Evolutionary conservation across 1,284 basidiomycete species (phyloP).

Genomic region (Cryptococcus hybrid): DNA sequence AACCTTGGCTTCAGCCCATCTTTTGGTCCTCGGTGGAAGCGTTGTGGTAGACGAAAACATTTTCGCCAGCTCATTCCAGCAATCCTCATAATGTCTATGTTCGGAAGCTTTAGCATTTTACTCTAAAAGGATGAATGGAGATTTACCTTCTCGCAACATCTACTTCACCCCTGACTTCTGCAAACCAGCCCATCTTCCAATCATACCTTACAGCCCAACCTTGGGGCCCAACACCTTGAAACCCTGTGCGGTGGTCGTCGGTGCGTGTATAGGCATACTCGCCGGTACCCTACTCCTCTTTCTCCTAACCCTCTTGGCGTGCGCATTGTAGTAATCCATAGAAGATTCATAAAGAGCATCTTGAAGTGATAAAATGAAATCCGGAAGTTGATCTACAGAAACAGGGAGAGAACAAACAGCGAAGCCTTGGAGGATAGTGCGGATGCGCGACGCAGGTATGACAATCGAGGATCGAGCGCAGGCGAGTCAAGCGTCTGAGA

Average conservation of each 20-base stretch:
- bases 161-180: conserved; percentile 86
- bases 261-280: conserved; percentile 56
- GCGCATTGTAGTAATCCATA: conserved; percentile 86
- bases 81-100: conserved; percentile 82
- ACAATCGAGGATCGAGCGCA: conserved; percentile 74
- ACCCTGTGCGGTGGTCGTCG: conserved; percentile 34
- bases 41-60: conserved; percentile 86
- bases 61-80: conserved; percentile 72
- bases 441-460: conserved; percentile 79
- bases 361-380: conserved; percentile 80
- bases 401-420: conserved; percentile 95
- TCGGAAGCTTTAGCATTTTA: conserved; percentile 1
- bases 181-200: conserved; percentile 95
- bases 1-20: conserved; percentile 98
- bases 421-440: conserved; percentile 86
- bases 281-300: conserved; percentile 72
- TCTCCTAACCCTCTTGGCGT: conserved; percentile 83
- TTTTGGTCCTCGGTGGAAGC: conserved; percentile 86
- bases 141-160: conserved; percentile 78
- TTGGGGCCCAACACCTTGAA: conserved; percentile 64
- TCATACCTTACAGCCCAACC: conserved; percentile 97
- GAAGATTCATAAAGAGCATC: conserved; percentile 83
- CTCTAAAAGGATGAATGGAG: conserved; percentile 6
- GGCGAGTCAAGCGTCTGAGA: conserved; percentile 81
- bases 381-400: conserved; percentile 70